These are phyloP conservation scores for Blyttiomyces sp. DNA, from an alignment of 371 early-diverging fungal genomes.

Conservation along the genomic window DNA sequence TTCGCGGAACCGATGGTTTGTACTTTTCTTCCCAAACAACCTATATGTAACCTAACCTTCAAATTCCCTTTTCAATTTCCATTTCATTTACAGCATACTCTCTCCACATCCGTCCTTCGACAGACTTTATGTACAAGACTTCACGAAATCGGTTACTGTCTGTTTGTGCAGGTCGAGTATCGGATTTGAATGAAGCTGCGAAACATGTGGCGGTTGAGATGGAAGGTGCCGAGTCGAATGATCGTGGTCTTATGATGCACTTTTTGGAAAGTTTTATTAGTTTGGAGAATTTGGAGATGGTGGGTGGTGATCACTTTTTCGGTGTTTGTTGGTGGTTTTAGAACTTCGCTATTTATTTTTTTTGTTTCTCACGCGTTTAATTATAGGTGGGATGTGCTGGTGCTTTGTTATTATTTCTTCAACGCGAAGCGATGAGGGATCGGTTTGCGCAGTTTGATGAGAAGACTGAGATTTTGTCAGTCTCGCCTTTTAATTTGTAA, in stretches of 20 bases:
- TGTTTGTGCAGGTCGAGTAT: too few species aligned
- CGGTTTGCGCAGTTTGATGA: slow-evolving; percentile 4
- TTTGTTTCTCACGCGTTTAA: neutral
- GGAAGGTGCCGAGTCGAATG: slow-evolving; percentile 5
- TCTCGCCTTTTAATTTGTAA: slow-evolving; percentile 37
- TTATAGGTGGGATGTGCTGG: slow-evolving; percentile 64
- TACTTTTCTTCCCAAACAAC: too few species aligned
- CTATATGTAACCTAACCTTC: too few species aligned
- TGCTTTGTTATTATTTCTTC: slow-evolving; percentile 54
- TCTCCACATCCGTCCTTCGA: slow-evolving; percentile 44
- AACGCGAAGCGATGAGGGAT: neutral
- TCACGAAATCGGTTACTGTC: slow-evolving; percentile 48
- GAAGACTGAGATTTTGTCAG: slow-evolving; percentile 20
- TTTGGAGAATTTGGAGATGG: slow-evolving; percentile 50
- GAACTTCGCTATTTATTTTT: neutral
- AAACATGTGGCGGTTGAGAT: neutral
- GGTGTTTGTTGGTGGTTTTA: too few species aligned
- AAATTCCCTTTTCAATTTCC: too few species aligned
- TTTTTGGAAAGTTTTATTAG: slow-evolving; percentile 53
- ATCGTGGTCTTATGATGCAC: slow-evolving; percentile 45
- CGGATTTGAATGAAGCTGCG: slow-evolving; percentile 3
- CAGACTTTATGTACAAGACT: slow-evolving; percentile 54
- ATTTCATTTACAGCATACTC: too few species aligned
- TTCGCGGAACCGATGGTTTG: too few species aligned
- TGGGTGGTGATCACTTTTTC: too few species aligned